phyloP scores from a whole-genome alignment of 306 rosid genomes.

The Pueraria montana region DNA sequence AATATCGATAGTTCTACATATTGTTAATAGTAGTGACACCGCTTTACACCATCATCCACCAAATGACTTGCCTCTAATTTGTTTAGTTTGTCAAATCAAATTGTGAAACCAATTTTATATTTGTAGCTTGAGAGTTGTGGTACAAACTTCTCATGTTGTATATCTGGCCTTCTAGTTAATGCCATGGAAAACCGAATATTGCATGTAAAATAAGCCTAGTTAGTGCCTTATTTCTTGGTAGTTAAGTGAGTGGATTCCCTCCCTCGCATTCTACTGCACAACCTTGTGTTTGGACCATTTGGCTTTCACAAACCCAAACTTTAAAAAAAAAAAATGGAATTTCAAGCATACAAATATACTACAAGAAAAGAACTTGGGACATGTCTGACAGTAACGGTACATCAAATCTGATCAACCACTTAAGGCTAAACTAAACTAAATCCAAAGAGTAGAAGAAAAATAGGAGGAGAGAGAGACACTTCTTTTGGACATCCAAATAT shows the following conservation, averaged over 20 bases:
- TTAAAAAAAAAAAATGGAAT: conserved; percentile 27
- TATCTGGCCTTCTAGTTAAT: conserved; percentile 10
- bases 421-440: too few relatives aligned
- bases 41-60: conserved; percentile 32
- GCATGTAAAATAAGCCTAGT: neutral
- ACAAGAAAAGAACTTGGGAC: conserved; percentile 13
- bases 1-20: neutral
- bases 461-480: neutral
- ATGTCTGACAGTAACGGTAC: neutral
- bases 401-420: conserved; percentile 37
- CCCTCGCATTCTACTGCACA: conserved; percentile 23
- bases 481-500: conserved; percentile 30
- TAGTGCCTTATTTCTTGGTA: conserved; percentile 6
- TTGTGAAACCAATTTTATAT: neutral
- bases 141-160: conserved; percentile 22
- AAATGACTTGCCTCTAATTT: conserved; percentile 27
- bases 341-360: conserved; percentile 46
- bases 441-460: conserved; percentile 11
- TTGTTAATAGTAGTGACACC: neutral
- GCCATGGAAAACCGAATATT: neutral
- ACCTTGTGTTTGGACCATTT: conserved; percentile 7
- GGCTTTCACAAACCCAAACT: conserved; percentile 35
- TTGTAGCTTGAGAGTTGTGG: neutral
- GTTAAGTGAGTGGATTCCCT: neutral
- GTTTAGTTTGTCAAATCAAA: neutral